Percentiles rank a stretch among this genome's conserved stretches.
Evolutionary conservation across 2,329 filamentous ascomycete species (phyloP).

Genomic region (Fusarium agapanthi): DNA sequence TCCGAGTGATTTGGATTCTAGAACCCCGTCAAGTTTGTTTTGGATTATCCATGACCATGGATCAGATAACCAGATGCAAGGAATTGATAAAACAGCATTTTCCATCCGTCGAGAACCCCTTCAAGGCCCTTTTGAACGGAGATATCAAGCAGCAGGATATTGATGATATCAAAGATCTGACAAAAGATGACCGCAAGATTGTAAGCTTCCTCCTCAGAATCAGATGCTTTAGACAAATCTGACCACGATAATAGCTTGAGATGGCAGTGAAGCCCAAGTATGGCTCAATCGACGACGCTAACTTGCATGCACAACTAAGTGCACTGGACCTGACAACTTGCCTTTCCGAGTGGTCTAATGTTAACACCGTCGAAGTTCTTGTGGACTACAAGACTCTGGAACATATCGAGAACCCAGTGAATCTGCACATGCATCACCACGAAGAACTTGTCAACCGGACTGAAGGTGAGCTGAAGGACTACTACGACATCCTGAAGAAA

Average conservation of each 20-base stretch:
- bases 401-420: constrained; percentile 55
- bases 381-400: constrained; percentile 50
- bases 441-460: constrained; percentile 37
- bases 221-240: background rate
- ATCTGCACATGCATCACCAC: constrained; percentile 56
- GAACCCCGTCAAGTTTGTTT: constrained; percentile 40
- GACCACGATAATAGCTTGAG: constrained; percentile 10
- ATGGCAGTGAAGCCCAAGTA: constrained; percentile 28
- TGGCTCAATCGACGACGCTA: constrained; percentile 26
- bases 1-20: constrained; percentile 35
- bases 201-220: constrained; percentile 2
- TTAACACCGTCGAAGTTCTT: constrained; percentile 43
- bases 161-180: constrained; percentile 7
- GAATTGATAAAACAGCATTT: constrained; percentile 31
- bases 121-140: constrained; percentile 37
- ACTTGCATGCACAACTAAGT: constrained; percentile 29
- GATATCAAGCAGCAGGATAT: constrained; percentile 27
- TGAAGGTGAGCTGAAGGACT: constrained; percentile 19
- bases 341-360: constrained; percentile 26
- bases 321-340: constrained; percentile 35
- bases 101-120: constrained; percentile 7
- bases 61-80: constrained; percentile 24
- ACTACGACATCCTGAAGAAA: constrained; percentile 17
- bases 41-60: constrained; percentile 24
- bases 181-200: constrained; percentile 11